phyloP scores from a whole-genome alignment of 108 stramenopile species.

The Licmophora abbreviata region DNA sequence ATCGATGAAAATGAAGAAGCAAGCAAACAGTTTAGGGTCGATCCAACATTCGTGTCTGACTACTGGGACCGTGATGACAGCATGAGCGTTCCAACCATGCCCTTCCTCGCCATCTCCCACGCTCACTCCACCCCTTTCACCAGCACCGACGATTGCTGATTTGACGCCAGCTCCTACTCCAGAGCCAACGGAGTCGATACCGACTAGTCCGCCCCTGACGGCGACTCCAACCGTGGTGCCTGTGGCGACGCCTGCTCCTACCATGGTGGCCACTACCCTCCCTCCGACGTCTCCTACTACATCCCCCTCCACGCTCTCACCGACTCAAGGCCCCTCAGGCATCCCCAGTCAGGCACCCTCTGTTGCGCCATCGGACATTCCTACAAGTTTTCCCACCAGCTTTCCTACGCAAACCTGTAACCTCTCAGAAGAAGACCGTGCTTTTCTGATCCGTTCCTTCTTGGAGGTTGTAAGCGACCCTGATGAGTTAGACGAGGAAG shows the following conservation, averaged over 20 bases:
- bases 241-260: not conserved
- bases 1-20: too few species aligned
- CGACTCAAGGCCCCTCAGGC: not conserved
- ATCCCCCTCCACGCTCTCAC: conserved; percentile 3
- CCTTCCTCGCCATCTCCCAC: not conserved
- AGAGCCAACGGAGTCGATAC: not conserved
- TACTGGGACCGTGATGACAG: too few species aligned
- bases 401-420: conserved; percentile 30
- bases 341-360: conserved; percentile 2
- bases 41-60: too few species aligned
- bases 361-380: conserved; percentile 1
- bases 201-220: not conserved
- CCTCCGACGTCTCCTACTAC: conserved; percentile 7
- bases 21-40: too few species aligned
- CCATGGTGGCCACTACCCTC: not conserved
- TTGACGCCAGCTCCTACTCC: not conserved
- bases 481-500: conserved; percentile 15
- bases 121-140: not conserved
- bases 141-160: not conserved
- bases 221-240: conserved; percentile 3
- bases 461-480: conserved; percentile 19
- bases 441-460: conserved; percentile 17
- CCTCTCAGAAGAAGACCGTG: conserved; percentile 18
- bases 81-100: too few species aligned
- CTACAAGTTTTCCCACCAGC: conserved; percentile 5